These are phyloP conservation scores for Aureobasidium vineae DNA, from an alignment of 2,329 filamentous ascomycete genomes.

Conservation along the genomic window DNA sequence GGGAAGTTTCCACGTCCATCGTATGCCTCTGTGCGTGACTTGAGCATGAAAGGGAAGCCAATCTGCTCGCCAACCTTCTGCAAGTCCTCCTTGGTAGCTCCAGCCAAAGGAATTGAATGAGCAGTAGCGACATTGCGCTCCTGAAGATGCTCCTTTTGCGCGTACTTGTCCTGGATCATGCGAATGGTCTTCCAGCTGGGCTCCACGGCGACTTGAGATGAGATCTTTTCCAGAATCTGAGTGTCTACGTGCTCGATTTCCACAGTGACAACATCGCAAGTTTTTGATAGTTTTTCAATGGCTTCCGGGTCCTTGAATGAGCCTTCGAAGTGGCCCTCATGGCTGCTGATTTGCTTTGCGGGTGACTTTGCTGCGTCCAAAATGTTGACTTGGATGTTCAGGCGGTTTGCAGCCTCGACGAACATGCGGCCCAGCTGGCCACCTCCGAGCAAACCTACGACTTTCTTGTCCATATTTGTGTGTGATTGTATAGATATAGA, in stretches of 20 bases:
- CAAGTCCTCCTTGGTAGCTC: slow-evolving; percentile 60
- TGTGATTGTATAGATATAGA: slow-evolving; percentile 5
- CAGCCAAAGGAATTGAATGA: slow-evolving; percentile 63
- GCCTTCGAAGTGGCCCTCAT: slow-evolving; percentile 71
- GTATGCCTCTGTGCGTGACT: slow-evolving; percentile 85
- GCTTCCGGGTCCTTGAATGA: slow-evolving; percentile 82
- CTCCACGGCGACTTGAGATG: slow-evolving; percentile 63
- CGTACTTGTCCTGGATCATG: slow-evolving; percentile 89
- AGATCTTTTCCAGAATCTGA: slow-evolving; percentile 81
- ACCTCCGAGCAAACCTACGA: slow-evolving; percentile 46
- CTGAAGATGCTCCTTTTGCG: slow-evolving; percentile 78
- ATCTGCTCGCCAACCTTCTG: slow-evolving; percentile 61
- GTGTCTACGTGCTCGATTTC: slow-evolving; percentile 96
- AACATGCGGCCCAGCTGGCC: slow-evolving; percentile 84
- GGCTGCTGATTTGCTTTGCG: slow-evolving; percentile 80
- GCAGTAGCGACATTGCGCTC: slow-evolving; percentile 69
- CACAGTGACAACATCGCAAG: slow-evolving; percentile 79
- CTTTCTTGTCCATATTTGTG: slow-evolving; percentile 34
- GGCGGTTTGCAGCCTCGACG: slow-evolving; percentile 75
- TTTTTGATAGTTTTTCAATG: slow-evolving; percentile 73
- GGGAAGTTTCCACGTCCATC: slow-evolving; percentile 79
- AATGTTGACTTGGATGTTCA: slow-evolving; percentile 75
- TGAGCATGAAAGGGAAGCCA: slow-evolving; percentile 88
- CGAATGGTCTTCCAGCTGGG: slow-evolving; percentile 84
- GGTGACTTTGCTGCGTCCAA: slow-evolving; percentile 75